Evolutionary conservation across 768 basidiomycete species (phyloP), one percentile per base, ranked within the genome.

Genomic region (Rhodotorula toruloides): DNA sequence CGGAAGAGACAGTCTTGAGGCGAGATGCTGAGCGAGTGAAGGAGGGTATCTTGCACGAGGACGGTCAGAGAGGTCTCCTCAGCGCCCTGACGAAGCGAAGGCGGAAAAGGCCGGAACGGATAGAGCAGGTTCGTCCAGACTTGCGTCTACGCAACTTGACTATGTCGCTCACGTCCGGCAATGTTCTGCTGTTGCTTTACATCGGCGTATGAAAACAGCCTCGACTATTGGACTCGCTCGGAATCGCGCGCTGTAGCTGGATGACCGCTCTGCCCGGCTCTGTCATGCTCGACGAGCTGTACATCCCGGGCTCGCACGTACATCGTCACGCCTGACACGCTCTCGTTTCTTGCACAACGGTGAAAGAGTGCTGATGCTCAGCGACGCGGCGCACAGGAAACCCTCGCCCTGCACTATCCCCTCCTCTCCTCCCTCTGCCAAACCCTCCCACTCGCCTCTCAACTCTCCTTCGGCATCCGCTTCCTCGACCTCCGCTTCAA

Each of bases 401-500:
- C 60, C 34, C 60, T 61, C 50, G 50, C 60, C 4, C 42, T 53
- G 1, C n/a, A 40, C 52, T 61, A 36, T 21, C 60, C 60, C 12
- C 52, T 61, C 43, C 42, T 52, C 32, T 43, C 42, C 7, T 61
- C 60, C 19, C 22, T 27, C n/a, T 61, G 60, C 52, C 60, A 61
- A 22, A 10, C 50, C 32, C 53, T 43, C n/a, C 9, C 60, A 14
- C 52, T 61, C 13, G 46, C 43, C 7, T 0, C 32, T 12, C 60
- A 61, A 21, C 52, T 61, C 17, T 10, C 11, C 32, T 31, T 4
- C 43, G 60, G 60, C 3, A 46, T 61, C 43, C 60, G 60, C n/a
- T 34, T 46, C 34, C 52, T 61, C 52, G 60, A 61, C 43, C 43
- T 61, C 9, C 52, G 60, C n/a, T 61, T 61, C 43, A 32, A 50